Evolutionary conservation across 495 filamentous ascomycete genomes (phyloP), one percentile per base, ranked within the genome.

Genomic region (Aspergillus leporis): DNA sequence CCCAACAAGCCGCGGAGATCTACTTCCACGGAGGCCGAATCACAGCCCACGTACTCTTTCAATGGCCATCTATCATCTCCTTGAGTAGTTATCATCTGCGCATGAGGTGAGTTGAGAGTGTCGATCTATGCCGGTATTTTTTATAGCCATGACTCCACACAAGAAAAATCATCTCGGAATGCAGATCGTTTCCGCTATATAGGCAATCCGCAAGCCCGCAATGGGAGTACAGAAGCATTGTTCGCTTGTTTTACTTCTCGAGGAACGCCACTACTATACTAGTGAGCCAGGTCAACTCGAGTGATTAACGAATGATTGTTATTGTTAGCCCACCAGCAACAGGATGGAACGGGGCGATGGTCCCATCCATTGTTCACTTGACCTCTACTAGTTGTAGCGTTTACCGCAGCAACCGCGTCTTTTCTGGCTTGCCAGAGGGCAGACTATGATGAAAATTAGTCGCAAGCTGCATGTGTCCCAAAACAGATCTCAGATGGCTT

Each of bases 221-320:
- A 22, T 47, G 43, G 43, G 21, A 19, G 18, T 23, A 7, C 19
- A 21, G 16, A 47, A 23, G 43, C 43, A 47, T 23, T 47, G 43
- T 23, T 47, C 43, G 21, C 43, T 9, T 47, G 43, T 47, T 47
- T 47, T 47, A 47, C 43, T 47, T 47, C 18, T 47, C 19, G 18
- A 45, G 41, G 9, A 45, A 14, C 16, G 41, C 41, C 41, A 45
- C 41, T 18, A 23, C 21, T 3, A 47, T 8, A 12, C 43, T 47
- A 47, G 43, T 47, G 18, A 47, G 43, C 19, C 6, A 47, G 2
- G 4, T 47, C 16, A 23, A 23, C 19, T 19, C 19, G 13, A 47
- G 43, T 9, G 23, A 47, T 47, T 23, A 47, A 47, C 43, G 19
- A 47, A 47, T 47, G 8, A 47, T n/a, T 2, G 43, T n/a, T 22